Percentiles rank a stretch among this genome's conserved stretches.
phyloP scores from a whole-genome alignment of 2,329 filamentous ascomycete species.

The Pseudogymnoascus sp. region DNA sequence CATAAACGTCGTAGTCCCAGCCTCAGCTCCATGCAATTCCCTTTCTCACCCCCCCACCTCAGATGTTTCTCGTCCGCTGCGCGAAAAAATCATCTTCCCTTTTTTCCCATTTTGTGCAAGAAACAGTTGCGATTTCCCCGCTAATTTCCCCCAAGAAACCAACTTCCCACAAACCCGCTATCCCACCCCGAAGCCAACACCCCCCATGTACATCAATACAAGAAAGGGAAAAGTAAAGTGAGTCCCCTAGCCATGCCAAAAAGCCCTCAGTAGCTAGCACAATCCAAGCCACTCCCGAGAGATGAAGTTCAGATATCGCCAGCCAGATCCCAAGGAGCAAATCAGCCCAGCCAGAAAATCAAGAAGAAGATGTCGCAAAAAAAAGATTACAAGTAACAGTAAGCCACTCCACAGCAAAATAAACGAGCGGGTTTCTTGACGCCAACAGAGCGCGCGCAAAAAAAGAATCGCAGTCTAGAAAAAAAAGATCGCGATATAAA shows the following conservation, averaged over 20 bases:
- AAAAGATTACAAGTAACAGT: constrained; percentile 6
- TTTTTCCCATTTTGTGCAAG: background rate
- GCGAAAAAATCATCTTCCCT: background rate
- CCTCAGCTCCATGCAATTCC: background rate
- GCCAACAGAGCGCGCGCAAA: background rate
- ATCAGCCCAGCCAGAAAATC: background rate
- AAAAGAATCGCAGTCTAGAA: background rate
- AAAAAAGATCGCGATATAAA: background rate
- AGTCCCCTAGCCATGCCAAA: background rate
- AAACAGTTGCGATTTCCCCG: background rate
- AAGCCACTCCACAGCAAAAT: background rate
- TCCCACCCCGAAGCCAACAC: background rate
- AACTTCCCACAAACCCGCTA: background rate
- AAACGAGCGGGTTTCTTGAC: background rate
- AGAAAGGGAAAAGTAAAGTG: background rate
- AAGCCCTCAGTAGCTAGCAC: background rate
- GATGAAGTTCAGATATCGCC: background rate
- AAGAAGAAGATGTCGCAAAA: background rate
- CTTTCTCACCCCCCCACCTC: background rate
- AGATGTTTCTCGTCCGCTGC: background rate
- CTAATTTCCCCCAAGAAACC: background rate
- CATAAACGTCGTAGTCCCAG: constrained; percentile 1
- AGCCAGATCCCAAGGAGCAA: background rate
- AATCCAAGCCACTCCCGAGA: background rate
- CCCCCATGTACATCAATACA: constrained; percentile 6